Percentiles rank a stretch among this genome's conserved stretches.
Conservation (phyloP, 306 rosid genomes). For the Coriaria nepalensis region DNA sequence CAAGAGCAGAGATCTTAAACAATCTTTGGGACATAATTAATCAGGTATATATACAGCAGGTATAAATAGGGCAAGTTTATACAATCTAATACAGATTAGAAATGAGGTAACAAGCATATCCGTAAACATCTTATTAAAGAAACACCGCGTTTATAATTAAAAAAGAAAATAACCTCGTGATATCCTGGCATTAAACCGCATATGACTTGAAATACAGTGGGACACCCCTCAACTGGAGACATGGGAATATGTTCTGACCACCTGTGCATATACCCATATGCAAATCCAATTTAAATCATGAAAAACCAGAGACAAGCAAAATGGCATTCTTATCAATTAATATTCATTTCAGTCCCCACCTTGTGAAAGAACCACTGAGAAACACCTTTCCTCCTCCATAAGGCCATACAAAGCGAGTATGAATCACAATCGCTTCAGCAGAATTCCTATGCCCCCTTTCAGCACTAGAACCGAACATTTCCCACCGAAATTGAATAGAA, state of each 20-base stretch:
- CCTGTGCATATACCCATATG: too few species aligned
- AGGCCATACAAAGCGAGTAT: conserved; percentile 90
- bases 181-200: conserved; percentile 66
- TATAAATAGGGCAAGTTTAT: too few species aligned
- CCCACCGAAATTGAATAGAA: conserved; percentile 17
- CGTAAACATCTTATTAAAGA: too few species aligned
- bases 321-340: too few species aligned
- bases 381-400: conserved; percentile 77
- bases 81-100: too few species aligned
- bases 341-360: conserved; percentile 22
- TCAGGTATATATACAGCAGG: too few species aligned
- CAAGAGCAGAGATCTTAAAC: too few species aligned
- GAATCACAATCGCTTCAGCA: conserved; percentile 55
- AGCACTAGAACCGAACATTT: conserved; percentile 49
- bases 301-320: neutral
- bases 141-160: too few species aligned
- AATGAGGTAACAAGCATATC: too few species aligned
- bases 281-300: too few species aligned
- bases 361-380: conserved; percentile 78
- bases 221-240: conserved; percentile 70
- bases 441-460: neutral
- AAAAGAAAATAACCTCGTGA: conserved; percentile 44
- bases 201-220: conserved; percentile 65
- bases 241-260: conserved; percentile 57
- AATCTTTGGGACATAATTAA: too few species aligned